A percentile compares a stretch with the other conserved stretches of the same genome.
Evolutionary conservation across 768 basidiomycete species (phyloP).

Genomic region (Guyanaporus albipodus): DNA sequence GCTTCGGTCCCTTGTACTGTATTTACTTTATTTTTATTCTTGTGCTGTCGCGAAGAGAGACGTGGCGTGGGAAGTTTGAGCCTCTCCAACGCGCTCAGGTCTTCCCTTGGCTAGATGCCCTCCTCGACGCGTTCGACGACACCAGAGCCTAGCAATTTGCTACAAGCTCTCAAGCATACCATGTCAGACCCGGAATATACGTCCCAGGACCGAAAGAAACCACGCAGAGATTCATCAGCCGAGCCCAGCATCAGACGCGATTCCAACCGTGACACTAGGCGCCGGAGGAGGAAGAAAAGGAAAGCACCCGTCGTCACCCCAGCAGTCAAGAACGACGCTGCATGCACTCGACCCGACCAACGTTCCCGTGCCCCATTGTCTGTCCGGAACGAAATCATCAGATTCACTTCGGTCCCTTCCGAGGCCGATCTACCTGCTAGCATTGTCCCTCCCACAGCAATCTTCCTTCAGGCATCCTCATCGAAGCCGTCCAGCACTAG

Average conservation of each 20-base stretch:
- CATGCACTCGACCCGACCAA: slow-evolving; percentile 7
- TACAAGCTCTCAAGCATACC: slow-evolving; percentile 11
- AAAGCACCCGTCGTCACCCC: slow-evolving; percentile 23
- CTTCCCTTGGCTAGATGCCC: too few relatives aligned
- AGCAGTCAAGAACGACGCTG: slow-evolving; percentile 8
- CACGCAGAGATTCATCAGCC: slow-evolving; percentile 17
- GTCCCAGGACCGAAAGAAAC: slow-evolving; percentile 22
- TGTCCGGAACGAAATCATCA: slow-evolving; percentile 24
- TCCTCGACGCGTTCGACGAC: slow-evolving; percentile 19
- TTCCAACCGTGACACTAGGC: slow-evolving; percentile 23
- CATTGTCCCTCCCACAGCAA: not conserved
- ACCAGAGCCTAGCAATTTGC: slow-evolving; percentile 11
- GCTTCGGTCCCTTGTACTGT: too few relatives aligned
- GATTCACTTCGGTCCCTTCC: slow-evolving; percentile 22
- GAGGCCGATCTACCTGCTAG: slow-evolving; percentile 7
- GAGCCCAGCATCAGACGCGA: slow-evolving; percentile 17
- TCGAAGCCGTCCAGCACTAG: not conserved
- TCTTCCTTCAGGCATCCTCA: not conserved
- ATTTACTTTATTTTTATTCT: too few relatives aligned
- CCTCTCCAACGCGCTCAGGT: too few relatives aligned
- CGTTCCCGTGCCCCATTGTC: slow-evolving; percentile 18
- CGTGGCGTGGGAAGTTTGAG: slow-evolving; percentile 28
- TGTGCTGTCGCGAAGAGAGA: too few relatives aligned
- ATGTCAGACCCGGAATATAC: slow-evolving; percentile 25
- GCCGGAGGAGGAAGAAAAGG: slow-evolving; percentile 28